phyloP scores from a whole-genome alignment of 225 moss, liverwort and hornwort genomes.

The Marchantia polymorpha region DNA sequence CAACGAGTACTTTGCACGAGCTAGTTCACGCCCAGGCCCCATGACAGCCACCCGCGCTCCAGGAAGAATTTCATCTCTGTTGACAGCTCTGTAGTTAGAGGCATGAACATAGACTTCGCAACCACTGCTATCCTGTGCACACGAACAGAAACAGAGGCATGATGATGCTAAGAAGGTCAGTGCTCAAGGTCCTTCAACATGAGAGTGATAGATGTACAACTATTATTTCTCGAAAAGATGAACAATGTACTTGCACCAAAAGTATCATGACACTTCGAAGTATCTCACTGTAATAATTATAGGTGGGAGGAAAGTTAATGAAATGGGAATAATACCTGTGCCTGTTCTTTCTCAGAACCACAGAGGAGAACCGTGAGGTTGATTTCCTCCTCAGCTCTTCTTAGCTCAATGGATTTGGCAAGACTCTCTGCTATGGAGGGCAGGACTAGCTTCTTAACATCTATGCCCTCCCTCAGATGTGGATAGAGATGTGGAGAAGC shows the following conservation, averaged over 20 bases:
- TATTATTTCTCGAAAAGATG: no score
- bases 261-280: neutral
- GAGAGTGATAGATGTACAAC: no score
- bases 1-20: slow-evolving; percentile 65
- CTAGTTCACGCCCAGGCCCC: slow-evolving; percentile 61
- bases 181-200: no score
- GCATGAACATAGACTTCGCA: slow-evolving; percentile 62
- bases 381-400: slow-evolving; percentile 64
- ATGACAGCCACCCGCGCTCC: slow-evolving; percentile 52
- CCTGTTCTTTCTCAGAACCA: slow-evolving; percentile 9
- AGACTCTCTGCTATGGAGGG: slow-evolving; percentile 53
- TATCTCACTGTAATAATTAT: no score
- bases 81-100: slow-evolving; percentile 46
- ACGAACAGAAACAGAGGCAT: neutral
- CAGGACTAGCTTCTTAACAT: slow-evolving; percentile 24
- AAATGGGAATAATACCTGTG: neutral
- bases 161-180: neutral
- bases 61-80: slow-evolving; percentile 29
- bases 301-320: neutral
- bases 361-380: slow-evolving; percentile 56
- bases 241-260: no score
- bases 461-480: slow-evolving; percentile 14
- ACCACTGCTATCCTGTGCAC: slow-evolving; percentile 20
- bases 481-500: slow-evolving; percentile 60
- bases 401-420: slow-evolving; percentile 46